Base-by-base conservation (phyloP, 495 filamentous ascomycete genomes). In the Xylaria bambusicola region DNA sequence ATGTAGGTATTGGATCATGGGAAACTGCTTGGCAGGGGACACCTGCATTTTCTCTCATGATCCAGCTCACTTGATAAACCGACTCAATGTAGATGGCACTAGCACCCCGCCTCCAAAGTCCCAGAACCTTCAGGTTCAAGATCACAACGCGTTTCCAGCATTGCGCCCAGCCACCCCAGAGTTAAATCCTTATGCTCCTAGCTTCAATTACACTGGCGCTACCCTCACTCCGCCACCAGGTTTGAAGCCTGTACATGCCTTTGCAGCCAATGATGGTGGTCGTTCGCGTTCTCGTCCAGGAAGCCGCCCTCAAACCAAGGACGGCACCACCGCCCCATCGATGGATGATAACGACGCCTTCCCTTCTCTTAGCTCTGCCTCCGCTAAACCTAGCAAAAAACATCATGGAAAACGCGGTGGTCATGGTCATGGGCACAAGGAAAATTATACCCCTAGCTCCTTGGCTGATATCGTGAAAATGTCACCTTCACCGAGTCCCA, bases 1-100 rank as follows among this genome's bases (percentile, higher is more conserved):
- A 38, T 3, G 42, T 74, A 96, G 91, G 72, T 97, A 97, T 66
- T 99, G 93, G 92, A 82, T 98, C 38, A 92, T 89, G 80, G 95
- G 95, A 9, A 97, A 93, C 65, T 99, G 95, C 70, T 82, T 99
- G 42, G 95, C 95, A 26, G 94, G 94, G 40, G 86, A 91, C 57
- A 91, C 91, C 12, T 99, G 95, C 73, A 88, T 96, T 57, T 99
- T 99, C 79, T 97, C 93, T 10, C 95, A 99, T 70, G 95, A 99
- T 65, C 95, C 95, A 9, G 86, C 92, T 4, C 82, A 87, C 60
- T 80, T 91, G n/a, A 79, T 90, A 60, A 87, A 84, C 64, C 83
- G 81, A 51, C 78, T 92, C 33, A 83, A 80, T 58, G 70, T 92
- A 21, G 81, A 84, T 42, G 86, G 87, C 40, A 81, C 80, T 46